Base-by-base conservation (phyloP, 169 alveolate genomes). In the Eimeria praecox region DNA sequence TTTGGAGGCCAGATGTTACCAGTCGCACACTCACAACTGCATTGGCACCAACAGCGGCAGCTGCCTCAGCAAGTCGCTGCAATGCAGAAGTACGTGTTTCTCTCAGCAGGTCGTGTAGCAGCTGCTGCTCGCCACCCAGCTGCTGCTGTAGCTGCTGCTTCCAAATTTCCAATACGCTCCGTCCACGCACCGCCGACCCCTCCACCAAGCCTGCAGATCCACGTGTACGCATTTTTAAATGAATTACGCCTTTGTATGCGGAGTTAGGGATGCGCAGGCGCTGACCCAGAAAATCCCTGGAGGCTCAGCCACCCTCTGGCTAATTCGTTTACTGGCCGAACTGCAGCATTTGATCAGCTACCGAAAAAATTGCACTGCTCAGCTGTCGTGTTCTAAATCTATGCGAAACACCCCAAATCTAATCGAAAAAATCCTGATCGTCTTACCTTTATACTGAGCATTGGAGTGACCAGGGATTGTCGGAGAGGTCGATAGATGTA, bases 141-240 rank as follows among this genome's bases (percentile, higher is more conserved):
- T 86, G 93, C 93, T 86, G 93, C 80, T 86, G 93, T 33, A 86
- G 82, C 80, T 86, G 93, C 80, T 86, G 93, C 56, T 73, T 49
- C 93, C 93, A 86, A 40, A 86, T 56, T 52, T 86, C 93, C 77
- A 86, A 27, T 46, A 62, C 82, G 80, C 80, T 86, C 56, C 93
- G 82, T 14, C 93, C 93, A 24, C 93, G 93, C 40, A 86, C 93
- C 5, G 93, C 93, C 24, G 93, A 59, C 42, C 93, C 93, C 42
- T 86, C 93, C n/a, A 46, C 80, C 62, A 86, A 38, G 42, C 93
- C 93, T 86, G 93, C 59, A 62, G 12, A 56, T 27, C 93, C 10
- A 24, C 20, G 33, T 82, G 66, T 73, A 82, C 62, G 30, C 56
- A 82, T n/a, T 49, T 35, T n/a, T 2, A 20, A 52, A 42, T 8